A percentile compares a stretch with the other conserved stretches of the same genome.
These are phyloP conservation scores for Russula earlei DNA, from an alignment of 768 basidiomycete genomes.

Conservation along the genomic window DNA sequence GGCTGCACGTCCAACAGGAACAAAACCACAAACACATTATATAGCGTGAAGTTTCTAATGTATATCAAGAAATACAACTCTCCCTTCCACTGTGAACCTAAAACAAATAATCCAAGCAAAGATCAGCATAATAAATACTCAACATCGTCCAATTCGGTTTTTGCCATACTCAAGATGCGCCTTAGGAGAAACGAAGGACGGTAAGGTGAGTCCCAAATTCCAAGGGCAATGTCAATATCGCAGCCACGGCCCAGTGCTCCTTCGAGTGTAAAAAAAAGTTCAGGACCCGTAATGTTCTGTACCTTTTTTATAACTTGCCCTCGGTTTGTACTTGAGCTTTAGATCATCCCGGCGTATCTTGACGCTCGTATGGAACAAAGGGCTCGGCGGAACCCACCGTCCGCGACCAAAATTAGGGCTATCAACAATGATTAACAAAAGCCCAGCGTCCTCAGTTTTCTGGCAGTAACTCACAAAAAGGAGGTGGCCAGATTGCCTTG, in stretches of 20 bases:
- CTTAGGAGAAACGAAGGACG: background rate
- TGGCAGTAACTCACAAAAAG: slow-evolving; percentile 38
- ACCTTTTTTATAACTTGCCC: slow-evolving; percentile 40
- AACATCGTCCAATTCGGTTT: too few relatives aligned
- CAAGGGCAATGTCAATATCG: background rate
- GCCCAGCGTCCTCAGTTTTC: background rate
- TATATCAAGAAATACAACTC: too few relatives aligned
- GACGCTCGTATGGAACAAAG: slow-evolving; percentile 58
- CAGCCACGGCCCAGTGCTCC: background rate
- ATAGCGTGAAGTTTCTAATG: too few relatives aligned
- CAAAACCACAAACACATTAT: too few relatives aligned
- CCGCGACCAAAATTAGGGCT: slow-evolving; percentile 53
- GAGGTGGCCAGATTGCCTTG: slow-evolving; percentile 44
- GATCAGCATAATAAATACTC: too few relatives aligned
- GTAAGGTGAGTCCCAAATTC: background rate
- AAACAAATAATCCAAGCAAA: too few relatives aligned
- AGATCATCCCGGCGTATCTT: slow-evolving; percentile 43
- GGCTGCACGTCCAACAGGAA: too few relatives aligned
- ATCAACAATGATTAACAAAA: background rate
- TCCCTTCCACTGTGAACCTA: too few relatives aligned
- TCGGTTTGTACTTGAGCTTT: slow-evolving; percentile 46
- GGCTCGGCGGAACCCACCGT: slow-evolving; percentile 38
- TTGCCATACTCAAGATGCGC: background rate
- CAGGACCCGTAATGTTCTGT: slow-evolving; percentile 40
- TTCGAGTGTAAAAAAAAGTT: background rate